These are phyloP conservation scores for Hirschioporus abietinus DNA, from an alignment of 768 basidiomycete species.

Conservation along the genomic window DNA sequence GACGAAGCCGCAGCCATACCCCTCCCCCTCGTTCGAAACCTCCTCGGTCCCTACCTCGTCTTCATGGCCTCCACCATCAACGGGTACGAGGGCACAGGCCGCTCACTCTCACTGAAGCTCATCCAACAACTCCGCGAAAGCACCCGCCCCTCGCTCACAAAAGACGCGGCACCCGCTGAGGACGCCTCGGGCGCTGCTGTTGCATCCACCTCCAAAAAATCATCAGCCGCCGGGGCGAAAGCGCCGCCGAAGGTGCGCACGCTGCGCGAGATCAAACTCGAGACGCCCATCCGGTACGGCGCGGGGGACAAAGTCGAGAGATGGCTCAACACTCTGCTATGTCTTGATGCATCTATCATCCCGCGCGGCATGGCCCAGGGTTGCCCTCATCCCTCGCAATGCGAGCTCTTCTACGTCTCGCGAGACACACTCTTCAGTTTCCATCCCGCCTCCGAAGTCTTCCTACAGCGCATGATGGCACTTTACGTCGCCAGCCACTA, in stretches of 20 bases:
- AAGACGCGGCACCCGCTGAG: constrained; percentile 41
- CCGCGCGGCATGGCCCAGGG: constrained; percentile 55
- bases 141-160: constrained; percentile 72
- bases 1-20: constrained; percentile 99
- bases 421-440: constrained; percentile 96
- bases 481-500: constrained; percentile 97
- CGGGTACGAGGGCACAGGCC: constrained; percentile 99
- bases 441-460: constrained; percentile 95
- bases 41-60: constrained; percentile 91
- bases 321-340: constrained; percentile 89
- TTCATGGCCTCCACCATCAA: constrained; percentile 99
- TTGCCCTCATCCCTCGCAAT: constrained; percentile 91
- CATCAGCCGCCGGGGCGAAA: constrained; percentile 31
- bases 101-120: constrained; percentile 94
- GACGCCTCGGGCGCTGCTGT: constrained; percentile 35
- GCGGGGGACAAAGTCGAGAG: constrained; percentile 84
- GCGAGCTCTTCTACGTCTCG: constrained; percentile 93
- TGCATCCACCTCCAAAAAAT: constrained; percentile 46
- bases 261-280: constrained; percentile 89
- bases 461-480: constrained; percentile 98
- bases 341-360: constrained; percentile 78
- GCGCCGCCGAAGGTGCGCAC: constrained; percentile 64
- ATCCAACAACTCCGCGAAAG: constrained; percentile 95
- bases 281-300: constrained; percentile 91
- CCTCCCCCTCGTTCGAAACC: constrained; percentile 88